Conservation (phyloP, 2,329 filamentous ascomycete genomes). For the Thielaviopsis musarum region DNA sequence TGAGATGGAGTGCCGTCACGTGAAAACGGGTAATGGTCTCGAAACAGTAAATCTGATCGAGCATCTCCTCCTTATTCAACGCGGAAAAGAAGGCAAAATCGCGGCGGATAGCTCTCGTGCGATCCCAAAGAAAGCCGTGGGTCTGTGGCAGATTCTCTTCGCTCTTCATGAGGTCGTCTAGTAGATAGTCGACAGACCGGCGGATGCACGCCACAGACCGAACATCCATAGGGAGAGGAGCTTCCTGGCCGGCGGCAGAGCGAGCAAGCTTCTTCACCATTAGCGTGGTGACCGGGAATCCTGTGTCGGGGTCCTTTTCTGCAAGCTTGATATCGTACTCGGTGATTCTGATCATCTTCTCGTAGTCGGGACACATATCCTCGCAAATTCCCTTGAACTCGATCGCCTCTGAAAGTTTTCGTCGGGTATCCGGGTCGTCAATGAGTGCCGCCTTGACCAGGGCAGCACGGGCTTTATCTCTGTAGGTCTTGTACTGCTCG, state of each 20-base stretch:
- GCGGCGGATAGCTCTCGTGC: conserved; percentile 48
- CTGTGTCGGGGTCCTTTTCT: conserved; percentile 32
- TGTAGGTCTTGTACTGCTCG: conserved; percentile 38
- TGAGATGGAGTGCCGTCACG: conserved; percentile 44
- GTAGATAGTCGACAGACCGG: conserved; percentile 44
- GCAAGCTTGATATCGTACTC: conserved; percentile 40
- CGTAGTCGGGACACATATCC: conserved; percentile 53
- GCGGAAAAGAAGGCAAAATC: conserved; percentile 53
- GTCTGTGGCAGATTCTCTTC: conserved; percentile 37
- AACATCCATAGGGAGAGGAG: conserved; percentile 51
- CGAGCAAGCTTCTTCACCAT: conserved; percentile 54
- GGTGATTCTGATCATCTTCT: conserved; percentile 44
- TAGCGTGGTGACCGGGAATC: conserved; percentile 29
- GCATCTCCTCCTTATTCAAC: conserved; percentile 38
- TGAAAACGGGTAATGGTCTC: conserved; percentile 53
- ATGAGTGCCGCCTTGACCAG: conserved; percentile 43
- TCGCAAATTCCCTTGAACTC: conserved; percentile 52
- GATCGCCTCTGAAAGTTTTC: conserved; percentile 45
- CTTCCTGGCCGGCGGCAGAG: conserved; percentile 51
- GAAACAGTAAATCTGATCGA: conserved; percentile 43
- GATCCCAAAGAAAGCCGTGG: conserved; percentile 52
- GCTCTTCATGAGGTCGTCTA: conserved; percentile 38
- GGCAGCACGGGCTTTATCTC: conserved; percentile 37
- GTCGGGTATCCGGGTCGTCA: conserved; percentile 47
- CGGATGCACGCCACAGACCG: conserved; percentile 41